Percentiles rank a stretch among this genome's conserved stretches.
Evolutionary conservation across 2,329 filamentous ascomycete species (phyloP).

Genomic region (Fusarium succisae): DNA sequence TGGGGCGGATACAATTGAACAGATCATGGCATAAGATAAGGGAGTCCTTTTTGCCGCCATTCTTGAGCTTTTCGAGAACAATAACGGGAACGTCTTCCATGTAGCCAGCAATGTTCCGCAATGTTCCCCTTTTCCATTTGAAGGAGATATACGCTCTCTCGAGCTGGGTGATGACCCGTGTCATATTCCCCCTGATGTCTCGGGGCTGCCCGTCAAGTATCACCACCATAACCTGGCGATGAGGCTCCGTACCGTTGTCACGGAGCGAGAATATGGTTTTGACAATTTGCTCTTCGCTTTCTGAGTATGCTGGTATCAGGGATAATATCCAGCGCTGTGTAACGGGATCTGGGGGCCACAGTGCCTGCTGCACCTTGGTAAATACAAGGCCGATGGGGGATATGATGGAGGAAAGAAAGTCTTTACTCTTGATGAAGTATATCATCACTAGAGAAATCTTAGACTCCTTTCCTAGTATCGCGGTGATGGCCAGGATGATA

Average conservation of each 20-base stretch:
- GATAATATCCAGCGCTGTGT: background rate
- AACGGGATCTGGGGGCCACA: background rate
- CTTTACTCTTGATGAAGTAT: background rate
- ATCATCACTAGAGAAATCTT: background rate
- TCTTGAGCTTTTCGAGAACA: background rate
- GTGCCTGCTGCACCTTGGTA: background rate
- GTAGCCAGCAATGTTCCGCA: background rate
- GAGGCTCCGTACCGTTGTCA: background rate
- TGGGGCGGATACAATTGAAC: background rate
- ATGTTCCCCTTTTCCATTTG: background rate
- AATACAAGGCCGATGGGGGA: background rate
- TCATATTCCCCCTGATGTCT: background rate
- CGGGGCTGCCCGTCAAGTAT: background rate
- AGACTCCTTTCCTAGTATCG: background rate
- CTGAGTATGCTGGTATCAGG: background rate
- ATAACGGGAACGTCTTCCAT: background rate
- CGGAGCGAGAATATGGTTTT: background rate
- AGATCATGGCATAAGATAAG: background rate
- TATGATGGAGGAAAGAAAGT: background rate
- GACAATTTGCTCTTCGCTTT: background rate
- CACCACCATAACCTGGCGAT: background rate
- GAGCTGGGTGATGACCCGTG: background rate
- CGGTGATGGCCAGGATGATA: background rate
- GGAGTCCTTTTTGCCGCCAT: background rate
- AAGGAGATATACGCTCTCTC: background rate